phyloP scores from a whole-genome alignment of 768 basidiomycete species.

The Sporobolomyces phaffii region DNA sequence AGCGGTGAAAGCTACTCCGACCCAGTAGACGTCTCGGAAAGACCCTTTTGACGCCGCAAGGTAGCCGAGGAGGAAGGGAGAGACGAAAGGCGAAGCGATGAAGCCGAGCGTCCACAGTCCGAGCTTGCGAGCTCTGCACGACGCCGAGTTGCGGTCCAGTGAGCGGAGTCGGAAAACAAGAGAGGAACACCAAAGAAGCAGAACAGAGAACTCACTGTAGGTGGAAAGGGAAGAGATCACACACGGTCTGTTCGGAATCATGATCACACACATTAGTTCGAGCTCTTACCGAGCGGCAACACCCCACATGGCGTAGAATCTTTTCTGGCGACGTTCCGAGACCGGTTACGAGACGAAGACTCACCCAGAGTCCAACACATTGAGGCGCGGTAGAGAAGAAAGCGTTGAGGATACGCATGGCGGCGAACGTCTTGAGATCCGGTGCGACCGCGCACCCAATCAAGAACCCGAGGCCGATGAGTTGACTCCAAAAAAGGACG shows the following conservation, averaged over 20 bases:
- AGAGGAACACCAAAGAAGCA: too few relatives aligned
- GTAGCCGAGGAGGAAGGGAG: constrained; percentile 63
- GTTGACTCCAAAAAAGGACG: constrained; percentile 65
- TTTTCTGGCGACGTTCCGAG: too few relatives aligned
- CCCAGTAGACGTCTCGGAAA: constrained; percentile 38
- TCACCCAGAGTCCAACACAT: constrained; percentile 48
- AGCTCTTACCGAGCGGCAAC: too few relatives aligned
- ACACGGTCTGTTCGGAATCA: too few relatives aligned
- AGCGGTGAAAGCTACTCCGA: constrained; percentile 57
- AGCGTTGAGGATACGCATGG: constrained; percentile 56
- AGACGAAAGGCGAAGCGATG: constrained; percentile 54
- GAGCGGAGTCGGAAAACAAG: too few relatives aligned
- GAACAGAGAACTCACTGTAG: too few relatives aligned
- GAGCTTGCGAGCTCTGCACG: constrained; percentile 61
- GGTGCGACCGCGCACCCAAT: constrained; percentile 60
- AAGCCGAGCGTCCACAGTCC: constrained; percentile 60
- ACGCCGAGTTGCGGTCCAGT: too few relatives aligned
- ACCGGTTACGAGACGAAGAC: too few relatives aligned
- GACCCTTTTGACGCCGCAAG: constrained; percentile 56
- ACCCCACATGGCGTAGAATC: too few relatives aligned
- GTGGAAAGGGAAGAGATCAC: constrained; percentile 63
- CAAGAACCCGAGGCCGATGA: constrained; percentile 58
- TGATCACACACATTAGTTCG: too few relatives aligned
- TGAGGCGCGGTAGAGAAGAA: constrained; percentile 62
- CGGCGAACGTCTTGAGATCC: constrained; percentile 56